Conservation (phyloP, 192 early-diverging fungal genomes). For the Podila epicladia region DNA sequence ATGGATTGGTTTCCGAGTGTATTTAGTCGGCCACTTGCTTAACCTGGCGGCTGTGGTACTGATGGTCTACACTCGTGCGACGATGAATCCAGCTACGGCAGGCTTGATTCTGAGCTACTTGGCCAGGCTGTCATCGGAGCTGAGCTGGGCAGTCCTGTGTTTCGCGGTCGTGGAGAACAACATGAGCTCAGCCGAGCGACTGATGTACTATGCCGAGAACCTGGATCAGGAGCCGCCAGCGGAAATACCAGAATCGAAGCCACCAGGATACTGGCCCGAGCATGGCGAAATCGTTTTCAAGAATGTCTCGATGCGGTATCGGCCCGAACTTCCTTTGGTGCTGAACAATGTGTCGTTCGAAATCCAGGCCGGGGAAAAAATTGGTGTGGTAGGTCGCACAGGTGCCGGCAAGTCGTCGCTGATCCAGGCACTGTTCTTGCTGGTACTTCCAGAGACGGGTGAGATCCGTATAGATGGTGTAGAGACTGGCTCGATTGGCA, state of each 20-base stretch:
- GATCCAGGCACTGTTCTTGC: constrained; percentile 78
- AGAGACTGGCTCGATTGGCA: constrained; percentile 72
- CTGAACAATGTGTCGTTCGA: constrained; percentile 75
- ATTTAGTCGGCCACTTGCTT: constrained; percentile 10
- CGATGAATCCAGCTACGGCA: constrained; percentile 81
- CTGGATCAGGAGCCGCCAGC: constrained; percentile 77
- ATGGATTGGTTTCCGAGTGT: constrained; percentile 24
- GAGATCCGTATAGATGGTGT: constrained; percentile 77
- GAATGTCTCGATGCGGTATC: constrained; percentile 78
- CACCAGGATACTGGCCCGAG: background rate
- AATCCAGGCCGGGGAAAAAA: constrained; percentile 70
- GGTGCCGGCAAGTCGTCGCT: constrained; percentile 86
- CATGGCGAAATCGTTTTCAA: constrained; percentile 74
- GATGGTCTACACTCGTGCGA: constrained; percentile 59
- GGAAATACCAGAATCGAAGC: constrained; percentile 61
- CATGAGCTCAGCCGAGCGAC: constrained; percentile 44
- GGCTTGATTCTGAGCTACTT: constrained; percentile 88
- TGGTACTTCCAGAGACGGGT: constrained; percentile 72
- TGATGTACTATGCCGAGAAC: constrained; percentile 30
- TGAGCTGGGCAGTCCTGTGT: constrained; percentile 82
- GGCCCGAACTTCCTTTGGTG: constrained; percentile 69
- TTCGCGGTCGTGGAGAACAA: constrained; percentile 66
- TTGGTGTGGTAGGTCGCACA: constrained; percentile 90
- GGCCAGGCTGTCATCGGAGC: constrained; percentile 75
- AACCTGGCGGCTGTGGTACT: constrained; percentile 35